A percentile compares a stretch with the other conserved stretches of the same genome.
Conservation (phyloP, 805 yeast genomes). For the Wickerhamiella galacta region DNA sequence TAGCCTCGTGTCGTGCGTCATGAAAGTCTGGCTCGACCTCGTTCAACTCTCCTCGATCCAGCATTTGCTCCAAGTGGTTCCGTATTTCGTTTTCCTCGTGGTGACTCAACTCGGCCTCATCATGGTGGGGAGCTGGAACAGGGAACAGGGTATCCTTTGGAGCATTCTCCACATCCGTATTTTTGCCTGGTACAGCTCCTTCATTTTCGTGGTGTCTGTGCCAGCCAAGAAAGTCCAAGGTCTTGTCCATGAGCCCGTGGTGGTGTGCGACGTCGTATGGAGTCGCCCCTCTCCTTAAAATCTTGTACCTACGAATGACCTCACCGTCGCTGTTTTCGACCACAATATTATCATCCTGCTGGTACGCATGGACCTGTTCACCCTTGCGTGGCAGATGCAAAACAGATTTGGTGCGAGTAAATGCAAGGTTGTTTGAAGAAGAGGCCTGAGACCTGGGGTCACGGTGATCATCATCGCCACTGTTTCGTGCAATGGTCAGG, state of each 20-base stretch:
- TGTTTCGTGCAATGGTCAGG: too few species aligned
- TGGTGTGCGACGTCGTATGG: neutral
- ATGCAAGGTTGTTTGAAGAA: too few species aligned
- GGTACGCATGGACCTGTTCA: slow-evolving; percentile 38
- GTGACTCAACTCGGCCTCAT: slow-evolving; percentile 9
- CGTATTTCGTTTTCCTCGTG: slow-evolving; percentile 14
- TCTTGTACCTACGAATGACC: slow-evolving; percentile 62
- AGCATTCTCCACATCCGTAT: slow-evolving; percentile 15
- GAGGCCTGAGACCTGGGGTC: too few species aligned
- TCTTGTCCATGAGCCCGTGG: neutral
- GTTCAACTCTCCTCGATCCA: slow-evolving; percentile 8
- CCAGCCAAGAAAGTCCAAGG: neutral
- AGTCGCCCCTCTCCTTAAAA: slow-evolving; percentile 37
- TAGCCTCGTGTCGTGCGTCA: slow-evolving; percentile 12
- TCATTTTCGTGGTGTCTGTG: slow-evolving; percentile 11
- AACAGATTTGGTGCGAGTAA: too few species aligned
- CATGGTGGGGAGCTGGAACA: slow-evolving; percentile 7
- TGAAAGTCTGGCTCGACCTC: slow-evolving; percentile 3
- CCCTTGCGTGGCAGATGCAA: slow-evolving; percentile 7
- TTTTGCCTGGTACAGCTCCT: slow-evolving; percentile 7
- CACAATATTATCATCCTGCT: slow-evolving; percentile 56
- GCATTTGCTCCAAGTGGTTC: slow-evolving; percentile 8
- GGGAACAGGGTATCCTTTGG: slow-evolving; percentile 17
- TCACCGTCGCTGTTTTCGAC: slow-evolving; percentile 91
- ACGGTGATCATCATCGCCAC: too few species aligned